Evolutionary conservation across 148 eudicot species (phyloP).

Genomic region (Vaccinium corymbosum): DNA sequence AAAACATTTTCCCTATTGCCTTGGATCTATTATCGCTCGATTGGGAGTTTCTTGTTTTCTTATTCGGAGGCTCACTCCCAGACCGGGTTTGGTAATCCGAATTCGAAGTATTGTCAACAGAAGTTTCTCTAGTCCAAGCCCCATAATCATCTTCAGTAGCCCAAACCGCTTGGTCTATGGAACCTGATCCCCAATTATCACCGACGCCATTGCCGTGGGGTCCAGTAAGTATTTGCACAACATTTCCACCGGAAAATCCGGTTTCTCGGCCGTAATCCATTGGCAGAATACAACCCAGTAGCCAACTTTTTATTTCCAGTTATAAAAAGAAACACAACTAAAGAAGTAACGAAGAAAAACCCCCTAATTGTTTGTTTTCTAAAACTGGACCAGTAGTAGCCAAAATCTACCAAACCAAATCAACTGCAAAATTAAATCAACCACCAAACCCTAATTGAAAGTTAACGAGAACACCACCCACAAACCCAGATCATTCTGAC

Average conservation of each 20-base stretch:
- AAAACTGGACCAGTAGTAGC: background rate
- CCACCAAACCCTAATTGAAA: slow-evolving; percentile 14
- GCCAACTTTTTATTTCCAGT: slow-evolving; percentile 15
- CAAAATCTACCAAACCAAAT: background rate
- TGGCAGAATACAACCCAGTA: background rate
- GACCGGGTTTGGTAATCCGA: slow-evolving; percentile 9
- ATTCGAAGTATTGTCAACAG: slow-evolving; percentile 4
- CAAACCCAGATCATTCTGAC: background rate
- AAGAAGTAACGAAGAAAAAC: background rate
- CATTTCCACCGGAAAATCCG: slow-evolving; percentile 1
- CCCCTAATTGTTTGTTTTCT: background rate
- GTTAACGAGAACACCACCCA: background rate
- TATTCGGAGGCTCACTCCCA: background rate
- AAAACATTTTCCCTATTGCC: slow-evolving; percentile 94
- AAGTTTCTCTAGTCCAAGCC: slow-evolving; percentile 3
- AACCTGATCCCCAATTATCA: slow-evolving; percentile 1
- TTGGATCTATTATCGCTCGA: slow-evolving; percentile 43
- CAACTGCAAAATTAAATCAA: background rate
- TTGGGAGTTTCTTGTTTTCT: slow-evolving; percentile 1
- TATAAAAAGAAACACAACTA: background rate
- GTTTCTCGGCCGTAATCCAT: slow-evolving; percentile 41
- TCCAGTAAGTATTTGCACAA: slow-evolving; percentile 8
- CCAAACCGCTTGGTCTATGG: slow-evolving; percentile 3
- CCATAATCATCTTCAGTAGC: slow-evolving; percentile 6
- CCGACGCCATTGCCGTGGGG: background rate